These are phyloP conservation scores for Neocucurbitaria cava DNA, from an alignment of 2,329 filamentous ascomycete species.

Conservation along the genomic window DNA sequence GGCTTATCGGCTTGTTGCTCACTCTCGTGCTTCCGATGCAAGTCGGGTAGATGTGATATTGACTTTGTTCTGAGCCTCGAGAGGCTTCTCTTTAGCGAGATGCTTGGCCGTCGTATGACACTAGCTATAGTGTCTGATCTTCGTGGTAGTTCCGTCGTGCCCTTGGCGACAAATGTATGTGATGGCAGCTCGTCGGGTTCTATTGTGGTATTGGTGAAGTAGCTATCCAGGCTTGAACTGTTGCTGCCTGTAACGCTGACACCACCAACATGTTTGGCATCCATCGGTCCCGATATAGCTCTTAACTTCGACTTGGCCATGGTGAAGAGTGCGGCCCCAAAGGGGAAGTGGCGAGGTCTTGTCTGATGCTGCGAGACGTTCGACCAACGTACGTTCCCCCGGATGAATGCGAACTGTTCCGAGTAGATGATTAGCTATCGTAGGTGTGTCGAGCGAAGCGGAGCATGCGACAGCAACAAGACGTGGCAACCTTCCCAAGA, in stretches of 20 bases:
- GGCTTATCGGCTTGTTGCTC: conserved; percentile 3
- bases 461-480: conserved; percentile 7
- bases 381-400: conserved; percentile 11
- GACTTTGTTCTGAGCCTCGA: conserved; percentile 29
- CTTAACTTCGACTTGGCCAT: conserved; percentile 31
- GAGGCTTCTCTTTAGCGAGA: conserved; percentile 36
- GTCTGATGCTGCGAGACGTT: conserved; percentile 8
- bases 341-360: conserved; percentile 4
- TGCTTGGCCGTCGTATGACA: conserved; percentile 32
- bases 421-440: conserved; percentile 18
- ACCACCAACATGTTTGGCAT: conserved; percentile 42
- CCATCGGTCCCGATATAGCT: conserved; percentile 42
- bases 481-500: conserved; percentile 3
- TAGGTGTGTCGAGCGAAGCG: conserved; percentile 2
- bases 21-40: conserved; percentile 5
- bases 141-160: conserved; percentile 31
- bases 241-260: conserved; percentile 33
- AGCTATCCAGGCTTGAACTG: conserved; percentile 23
- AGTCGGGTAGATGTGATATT: conserved; percentile 21
- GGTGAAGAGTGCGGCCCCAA: conserved; percentile 8
- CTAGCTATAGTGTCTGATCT: conserved; percentile 36
- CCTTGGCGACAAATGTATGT: conserved; percentile 32
- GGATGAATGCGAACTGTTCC: conserved; percentile 30
- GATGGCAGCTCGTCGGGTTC: conserved; percentile 37
- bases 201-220: conserved; percentile 23